Base-by-base conservation (phyloP, 2,329 filamentous ascomycete species). In the Pseudogymnoascus sp. region DNA sequence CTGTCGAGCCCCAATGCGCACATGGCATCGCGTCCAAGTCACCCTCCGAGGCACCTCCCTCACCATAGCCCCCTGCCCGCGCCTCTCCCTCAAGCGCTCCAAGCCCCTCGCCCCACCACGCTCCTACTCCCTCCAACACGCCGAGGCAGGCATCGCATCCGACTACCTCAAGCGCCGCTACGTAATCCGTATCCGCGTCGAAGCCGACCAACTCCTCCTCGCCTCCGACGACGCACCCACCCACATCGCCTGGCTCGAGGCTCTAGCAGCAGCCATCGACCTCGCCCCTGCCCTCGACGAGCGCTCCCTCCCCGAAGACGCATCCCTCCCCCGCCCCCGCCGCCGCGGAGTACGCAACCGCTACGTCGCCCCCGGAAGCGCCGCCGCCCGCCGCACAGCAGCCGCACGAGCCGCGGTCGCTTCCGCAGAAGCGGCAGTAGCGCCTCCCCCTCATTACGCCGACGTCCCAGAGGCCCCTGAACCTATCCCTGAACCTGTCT, bases 161-260 rank as follows among this genome's bases (percentile, higher is more conserved):
- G 57, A 54, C 60, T 65, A 34, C 26, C n/a, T 18, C 63, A 85
- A 82, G 70, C 80, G 82, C 61, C 80, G 81, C 63, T 87, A 87
- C 72, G 86, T 88, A 11, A 85, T 92, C 65, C 85, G 89, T n/a
- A 72, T 92, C 65, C 82, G 89, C 29, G 82, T 86, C 34, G 89
- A 92, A 74, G 85, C 85, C 1, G 87, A 92, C 68, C 89, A 92
- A 70, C 86, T 92, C 65, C 75, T 92, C 18, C 75, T 92, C 6
- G 86, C 86, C 2, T 87, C 87, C 67, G 77, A 83, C 62, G 82
- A 85, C 61, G 78, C 90, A 62, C 81, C 85, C 63, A 83, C 80
- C 0, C 88, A 91, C 72, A 80, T 90, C 66, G 80, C 81, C 60
- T 89, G 89, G 86, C 76, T 91, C 1, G 86, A 90, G 70, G 79